Evolutionary conservation across 345 rosid genomes (phyloP).

Genomic region (Noccaea caerulescens): DNA sequence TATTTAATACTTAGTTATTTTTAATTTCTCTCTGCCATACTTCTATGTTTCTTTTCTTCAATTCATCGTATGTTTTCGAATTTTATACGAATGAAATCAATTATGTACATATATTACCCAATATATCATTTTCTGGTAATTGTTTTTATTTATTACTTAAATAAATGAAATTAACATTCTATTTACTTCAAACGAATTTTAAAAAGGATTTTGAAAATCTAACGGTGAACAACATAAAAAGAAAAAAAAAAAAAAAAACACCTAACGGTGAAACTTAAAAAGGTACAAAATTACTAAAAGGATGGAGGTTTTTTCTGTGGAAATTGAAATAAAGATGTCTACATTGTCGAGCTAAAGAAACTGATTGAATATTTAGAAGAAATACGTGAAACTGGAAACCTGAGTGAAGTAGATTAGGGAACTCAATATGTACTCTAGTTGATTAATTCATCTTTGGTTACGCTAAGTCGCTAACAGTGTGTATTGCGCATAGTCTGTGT

Average conservation of each 20-base stretch:
- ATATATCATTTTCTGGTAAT: not conserved
- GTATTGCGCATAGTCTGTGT: not conserved
- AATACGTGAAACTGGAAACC: conserved; percentile 8
- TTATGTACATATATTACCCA: not conserved
- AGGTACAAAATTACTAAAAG: not conserved
- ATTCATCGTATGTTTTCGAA: not conserved
- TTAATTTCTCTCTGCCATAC: not conserved
- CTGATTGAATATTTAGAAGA: not conserved
- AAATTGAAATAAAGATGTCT: not conserved
- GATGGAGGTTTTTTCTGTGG: not conserved
- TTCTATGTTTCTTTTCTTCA: not conserved
- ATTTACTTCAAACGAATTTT: not conserved
- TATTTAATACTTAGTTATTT: not conserved
- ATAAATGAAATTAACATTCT: not conserved
- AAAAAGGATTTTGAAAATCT: not conserved
- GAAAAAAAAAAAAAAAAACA: not conserved
- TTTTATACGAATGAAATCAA: not conserved
- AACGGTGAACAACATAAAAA: not conserved
- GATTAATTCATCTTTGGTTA: conserved; percentile 8
- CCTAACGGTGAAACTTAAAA: not conserved
- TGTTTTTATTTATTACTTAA: not conserved
- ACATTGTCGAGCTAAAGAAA: not conserved
- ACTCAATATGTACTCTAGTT: conserved; percentile 2
- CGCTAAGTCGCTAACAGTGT: not conserved
- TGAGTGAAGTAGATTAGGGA: conserved; percentile 7